A percentile compares a stretch with the other conserved stretches of the same genome.
These are phyloP conservation scores for Pythium volutum DNA, from an alignment of 352 stramenopile species.

Conservation along the genomic window DNA sequence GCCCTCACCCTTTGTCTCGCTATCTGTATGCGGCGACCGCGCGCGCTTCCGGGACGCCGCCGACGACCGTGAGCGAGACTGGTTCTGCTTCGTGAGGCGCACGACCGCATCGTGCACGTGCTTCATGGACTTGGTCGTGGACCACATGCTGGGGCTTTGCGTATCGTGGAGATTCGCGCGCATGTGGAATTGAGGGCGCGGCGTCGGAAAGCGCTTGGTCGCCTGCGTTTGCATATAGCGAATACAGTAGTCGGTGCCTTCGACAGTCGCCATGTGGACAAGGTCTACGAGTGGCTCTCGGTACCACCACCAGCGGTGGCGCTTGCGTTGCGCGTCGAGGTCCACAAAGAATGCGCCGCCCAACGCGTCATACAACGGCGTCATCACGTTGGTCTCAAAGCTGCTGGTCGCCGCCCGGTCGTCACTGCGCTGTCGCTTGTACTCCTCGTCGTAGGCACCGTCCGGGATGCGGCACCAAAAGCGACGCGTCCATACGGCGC, in stretches of 20 bases:
- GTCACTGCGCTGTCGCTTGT: background rate
- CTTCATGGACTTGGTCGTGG: background rate
- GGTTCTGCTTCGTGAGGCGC: background rate
- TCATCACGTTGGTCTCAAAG: background rate
- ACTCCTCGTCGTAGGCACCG: background rate
- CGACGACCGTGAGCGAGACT: background rate
- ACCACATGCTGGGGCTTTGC: constrained; percentile 4
- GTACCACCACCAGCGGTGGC: constrained; percentile 7
- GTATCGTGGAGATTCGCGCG: background rate
- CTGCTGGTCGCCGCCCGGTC: background rate
- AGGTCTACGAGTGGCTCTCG: background rate
- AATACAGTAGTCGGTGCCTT: background rate
- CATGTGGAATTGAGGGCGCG: background rate
- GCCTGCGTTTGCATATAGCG: constrained; percentile 1
- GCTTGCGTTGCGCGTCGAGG: background rate
- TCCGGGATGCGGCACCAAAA: background rate
- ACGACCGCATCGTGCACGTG: constrained; percentile 3
- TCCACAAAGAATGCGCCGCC: constrained; percentile 4
- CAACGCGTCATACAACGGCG: background rate
- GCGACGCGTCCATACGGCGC: background rate
- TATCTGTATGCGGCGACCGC: background rate
- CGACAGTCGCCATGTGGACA: background rate
- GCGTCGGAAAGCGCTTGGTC: background rate
- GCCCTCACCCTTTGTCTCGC: background rate
- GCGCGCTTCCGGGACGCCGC: background rate